Evolutionary conservation across 495 filamentous ascomycete genomes (phyloP).

Genomic region (Acidomyces sp.): DNA sequence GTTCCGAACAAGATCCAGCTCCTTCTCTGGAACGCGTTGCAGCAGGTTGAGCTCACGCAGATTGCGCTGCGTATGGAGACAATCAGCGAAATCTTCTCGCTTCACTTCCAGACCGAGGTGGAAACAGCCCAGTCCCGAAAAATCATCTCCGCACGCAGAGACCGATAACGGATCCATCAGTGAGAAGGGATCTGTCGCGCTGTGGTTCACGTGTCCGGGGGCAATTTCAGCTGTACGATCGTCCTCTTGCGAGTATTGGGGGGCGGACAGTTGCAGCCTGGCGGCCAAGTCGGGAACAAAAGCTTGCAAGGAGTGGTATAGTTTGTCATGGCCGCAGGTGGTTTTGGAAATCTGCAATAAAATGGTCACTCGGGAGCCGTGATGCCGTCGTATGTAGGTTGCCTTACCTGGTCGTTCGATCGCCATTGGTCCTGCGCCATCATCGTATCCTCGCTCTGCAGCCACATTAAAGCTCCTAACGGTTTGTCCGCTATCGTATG

Average conservation of each 20-base stretch:
- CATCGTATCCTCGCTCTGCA: slow-evolving; percentile 42
- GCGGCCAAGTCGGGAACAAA: no score
- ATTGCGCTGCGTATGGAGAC: slow-evolving; percentile 38
- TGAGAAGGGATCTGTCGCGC: no score
- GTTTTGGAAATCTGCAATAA: no score
- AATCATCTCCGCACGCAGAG: slow-evolving; percentile 35
- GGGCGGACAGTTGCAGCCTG: no score
- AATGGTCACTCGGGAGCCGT: no score
- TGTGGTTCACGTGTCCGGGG: no score
- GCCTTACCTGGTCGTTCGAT: slow-evolving; percentile 29
- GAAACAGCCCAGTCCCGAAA: slow-evolving; percentile 42
- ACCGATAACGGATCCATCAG: slow-evolving; percentile 38
- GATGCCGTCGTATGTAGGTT: no score
- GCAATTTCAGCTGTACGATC: no score
- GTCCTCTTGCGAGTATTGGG: no score
- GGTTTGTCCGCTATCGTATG: slow-evolving; percentile 32
- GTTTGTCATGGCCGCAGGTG: no score
- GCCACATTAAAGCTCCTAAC: slow-evolving; percentile 43
- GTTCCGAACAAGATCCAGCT: slow-evolving; percentile 16
- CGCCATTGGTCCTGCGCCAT: slow-evolving; percentile 40
- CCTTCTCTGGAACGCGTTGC: slow-evolving; percentile 28
- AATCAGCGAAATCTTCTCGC: slow-evolving; percentile 34
- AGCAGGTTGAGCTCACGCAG: slow-evolving; percentile 36
- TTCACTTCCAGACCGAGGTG: slow-evolving; percentile 40
- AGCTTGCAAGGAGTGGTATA: no score